Percentiles rank a stretch among this genome's conserved stretches.
Conservation (phyloP, 306 rosid genomes). For the Mucuna pruriens region DNA sequence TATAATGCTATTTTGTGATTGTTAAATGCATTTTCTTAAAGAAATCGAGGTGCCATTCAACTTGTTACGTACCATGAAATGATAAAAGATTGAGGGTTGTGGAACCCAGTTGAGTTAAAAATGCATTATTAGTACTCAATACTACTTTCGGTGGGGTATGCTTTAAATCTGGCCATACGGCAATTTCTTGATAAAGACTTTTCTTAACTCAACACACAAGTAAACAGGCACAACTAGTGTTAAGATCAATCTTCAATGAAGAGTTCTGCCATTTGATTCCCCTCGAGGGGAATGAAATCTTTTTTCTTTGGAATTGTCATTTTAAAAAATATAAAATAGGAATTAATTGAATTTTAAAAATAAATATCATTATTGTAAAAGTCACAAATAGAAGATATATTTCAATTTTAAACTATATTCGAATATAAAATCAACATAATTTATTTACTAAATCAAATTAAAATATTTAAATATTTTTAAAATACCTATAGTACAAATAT, state of each 20-base stretch:
- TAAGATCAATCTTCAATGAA: background rate
- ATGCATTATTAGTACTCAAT: slow-evolving; percentile 25
- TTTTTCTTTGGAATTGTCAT: background rate
- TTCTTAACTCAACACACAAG: background rate
- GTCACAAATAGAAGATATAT: no score
- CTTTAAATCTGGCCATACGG: background rate
- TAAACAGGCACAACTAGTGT: background rate
- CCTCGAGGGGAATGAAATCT: background rate
- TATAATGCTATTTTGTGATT: no score
- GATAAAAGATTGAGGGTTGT: slow-evolving; percentile 1
- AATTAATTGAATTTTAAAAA: no score
- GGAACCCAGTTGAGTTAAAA: slow-evolving; percentile 8
- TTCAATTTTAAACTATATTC: no score
- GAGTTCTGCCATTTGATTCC: background rate
- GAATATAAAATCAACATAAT: no score
- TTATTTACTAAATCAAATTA: no score
- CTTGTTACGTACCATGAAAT: slow-evolving; percentile 1
- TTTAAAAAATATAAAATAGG: no score
- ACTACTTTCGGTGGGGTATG: slow-evolving; percentile 24
- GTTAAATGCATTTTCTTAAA: background rate
- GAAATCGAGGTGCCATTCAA: background rate
- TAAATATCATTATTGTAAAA: no score
- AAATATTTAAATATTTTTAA: no score
- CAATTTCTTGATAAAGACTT: background rate
- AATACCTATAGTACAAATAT: no score